Conservation (phyloP, 2,329 filamentous ascomycete genomes). For the Ophiocordyceps robertsii region DNA sequence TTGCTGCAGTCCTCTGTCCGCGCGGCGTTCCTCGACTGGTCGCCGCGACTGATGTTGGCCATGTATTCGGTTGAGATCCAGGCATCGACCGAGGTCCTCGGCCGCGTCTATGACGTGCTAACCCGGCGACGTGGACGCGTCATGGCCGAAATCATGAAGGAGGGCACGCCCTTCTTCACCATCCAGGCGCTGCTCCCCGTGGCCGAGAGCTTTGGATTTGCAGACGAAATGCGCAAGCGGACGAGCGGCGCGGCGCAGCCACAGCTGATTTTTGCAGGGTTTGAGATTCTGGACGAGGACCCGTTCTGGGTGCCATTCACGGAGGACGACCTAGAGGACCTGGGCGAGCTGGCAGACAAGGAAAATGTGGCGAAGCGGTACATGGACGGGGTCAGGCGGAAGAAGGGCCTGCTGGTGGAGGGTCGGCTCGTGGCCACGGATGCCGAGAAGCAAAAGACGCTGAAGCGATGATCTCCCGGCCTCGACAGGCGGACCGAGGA, state of each 20-base stretch:
- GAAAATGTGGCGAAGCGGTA: constrained; percentile 96
- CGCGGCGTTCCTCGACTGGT: constrained; percentile 88
- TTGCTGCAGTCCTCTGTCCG: constrained; percentile 74
- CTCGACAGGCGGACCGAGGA: background rate
- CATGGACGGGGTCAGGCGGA: constrained; percentile 74
- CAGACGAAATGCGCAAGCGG: constrained; percentile 89
- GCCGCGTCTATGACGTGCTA: constrained; percentile 94
- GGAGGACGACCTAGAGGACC: constrained; percentile 89
- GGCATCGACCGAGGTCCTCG: constrained; percentile 87
- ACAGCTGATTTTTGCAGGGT: constrained; percentile 86
- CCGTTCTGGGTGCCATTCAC: constrained; percentile 97
- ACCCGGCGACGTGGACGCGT: constrained; percentile 84
- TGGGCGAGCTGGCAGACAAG: constrained; percentile 82
- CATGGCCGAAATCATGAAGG: constrained; percentile 80
- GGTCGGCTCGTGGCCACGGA: constrained; percentile 65
- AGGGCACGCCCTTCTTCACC: constrained; percentile 92
- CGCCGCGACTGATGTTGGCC: constrained; percentile 81
- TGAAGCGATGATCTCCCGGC: constrained; percentile 36
- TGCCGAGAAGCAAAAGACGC: constrained; percentile 79
- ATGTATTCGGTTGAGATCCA: constrained; percentile 99
- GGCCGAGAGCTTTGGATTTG: constrained; percentile 90
- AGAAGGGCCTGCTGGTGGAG: constrained; percentile 81
- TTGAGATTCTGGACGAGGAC: constrained; percentile 86
- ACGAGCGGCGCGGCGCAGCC: constrained; percentile 84
- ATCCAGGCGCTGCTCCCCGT: constrained; percentile 81